Base-by-base conservation (phyloP, 257 asterid species). In the Fraxinus cuspidata region DNA sequence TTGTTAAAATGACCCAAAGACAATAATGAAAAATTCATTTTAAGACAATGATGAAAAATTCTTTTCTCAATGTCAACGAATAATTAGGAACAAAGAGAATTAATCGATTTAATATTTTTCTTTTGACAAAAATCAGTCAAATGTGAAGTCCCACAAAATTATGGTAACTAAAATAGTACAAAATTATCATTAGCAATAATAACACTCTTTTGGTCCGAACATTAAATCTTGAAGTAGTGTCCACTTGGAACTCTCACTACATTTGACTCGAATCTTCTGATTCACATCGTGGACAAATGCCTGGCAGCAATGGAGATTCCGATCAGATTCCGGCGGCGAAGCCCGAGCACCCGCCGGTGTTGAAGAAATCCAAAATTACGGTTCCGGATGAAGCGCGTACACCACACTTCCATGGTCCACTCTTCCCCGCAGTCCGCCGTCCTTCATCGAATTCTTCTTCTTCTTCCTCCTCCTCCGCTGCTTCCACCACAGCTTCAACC, bases 381-480 rank as follows among this genome's bases (percentile, higher is more conserved):
- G 38, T 76, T 5, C 73, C 90, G 42, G 83, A 71, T n/a, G 87
- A 83, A 32, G 34, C 88, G 67, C 76, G 74, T 60, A 51, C 86
- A 38, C 86, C 90, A 19, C 94, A 84, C 86, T 76, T 81, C 71
- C 85, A 89, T 6, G 88, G 86, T 29, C 87, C 92, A 11, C 91
- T 85, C 72, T 85, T 86, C 83, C 92, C 94, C 66, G 82, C 90
- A 74, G 87, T 81, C 76, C 96, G 92, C 78, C 96, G 92, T 70
- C 72, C 87, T 78, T 83, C 94, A 74, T 80, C 89, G 2, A 51
- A 84, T 13, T 76, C 89, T 25, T 73, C 90, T 0, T 78, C 85
- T 78, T 3, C 81, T 37, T 9, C 83, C 64, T 4, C 75, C 64
- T 16, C 80, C 25, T 3, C 82, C 2, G 2, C 81, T 0, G 4